Evolutionary conservation across 176 grass and related monocot species (phyloP).

Genomic region (Pontederia paniculata): DNA sequence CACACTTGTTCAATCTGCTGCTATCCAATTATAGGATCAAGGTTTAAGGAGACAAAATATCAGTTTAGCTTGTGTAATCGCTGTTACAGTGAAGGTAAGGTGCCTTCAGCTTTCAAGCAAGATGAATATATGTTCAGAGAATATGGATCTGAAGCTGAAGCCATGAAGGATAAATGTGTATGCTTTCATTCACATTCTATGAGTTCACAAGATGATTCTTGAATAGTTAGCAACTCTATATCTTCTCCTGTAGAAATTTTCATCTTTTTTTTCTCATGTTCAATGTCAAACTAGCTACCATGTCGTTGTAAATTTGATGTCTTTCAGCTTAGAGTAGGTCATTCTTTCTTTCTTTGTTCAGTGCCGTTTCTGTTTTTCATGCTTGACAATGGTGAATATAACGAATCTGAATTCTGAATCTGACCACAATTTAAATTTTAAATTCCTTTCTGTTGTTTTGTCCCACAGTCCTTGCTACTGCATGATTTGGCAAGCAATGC

Average conservation of each 20-base stretch:
- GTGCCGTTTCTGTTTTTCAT: no score
- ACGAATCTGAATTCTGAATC: no score
- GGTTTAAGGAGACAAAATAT: conserved; percentile 86
- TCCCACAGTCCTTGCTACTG: no score
- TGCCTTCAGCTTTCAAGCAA: conserved; percentile 68
- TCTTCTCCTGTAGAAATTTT: not conserved
- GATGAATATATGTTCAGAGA: conserved; percentile 96
- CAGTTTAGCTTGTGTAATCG: conserved; percentile 78
- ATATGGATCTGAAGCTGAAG: conserved; percentile 68
- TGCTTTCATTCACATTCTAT: conserved; percentile 82
- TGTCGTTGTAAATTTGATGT: no score
- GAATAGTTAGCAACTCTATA: conserved; percentile 25
- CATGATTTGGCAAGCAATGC: no score
- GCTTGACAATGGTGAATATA: no score
- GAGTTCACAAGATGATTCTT: conserved; percentile 52
- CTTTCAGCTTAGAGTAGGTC: no score
- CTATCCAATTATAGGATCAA: conserved; percentile 85
- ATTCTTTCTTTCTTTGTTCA: no score
- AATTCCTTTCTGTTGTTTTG: no score
- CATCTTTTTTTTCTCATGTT: not conserved
- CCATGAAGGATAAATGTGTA: conserved; percentile 60
- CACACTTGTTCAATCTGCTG: conserved; percentile 75
- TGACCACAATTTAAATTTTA: no score
- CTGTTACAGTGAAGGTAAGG: conserved; percentile 97
- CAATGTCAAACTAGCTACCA: no score